A percentile compares a stretch with the other conserved stretches of the same genome.
Conservation (phyloP, 2,329 filamentous ascomycete genomes). For the Talaromyces pinophilus region DNA sequence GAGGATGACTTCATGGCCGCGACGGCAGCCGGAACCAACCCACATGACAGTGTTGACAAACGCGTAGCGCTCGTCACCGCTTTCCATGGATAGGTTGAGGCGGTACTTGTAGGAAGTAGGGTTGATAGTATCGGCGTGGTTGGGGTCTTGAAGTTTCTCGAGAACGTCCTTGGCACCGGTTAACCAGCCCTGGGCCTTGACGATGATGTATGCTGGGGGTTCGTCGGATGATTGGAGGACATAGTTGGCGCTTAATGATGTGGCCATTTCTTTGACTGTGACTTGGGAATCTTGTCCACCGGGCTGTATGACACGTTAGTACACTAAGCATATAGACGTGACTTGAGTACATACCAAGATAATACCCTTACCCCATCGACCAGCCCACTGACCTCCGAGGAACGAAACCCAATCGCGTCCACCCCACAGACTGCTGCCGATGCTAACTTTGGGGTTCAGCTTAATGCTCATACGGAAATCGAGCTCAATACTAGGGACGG, state of each 20-base stretch:
- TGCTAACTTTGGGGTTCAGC: conserved; percentile 52
- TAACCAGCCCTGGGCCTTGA: conserved; percentile 51
- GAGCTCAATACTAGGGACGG: conserved; percentile 51
- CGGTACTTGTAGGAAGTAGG: conserved; percentile 54
- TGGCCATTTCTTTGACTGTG: conserved; percentile 51
- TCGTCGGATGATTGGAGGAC: conserved; percentile 55
- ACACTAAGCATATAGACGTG: background rate
- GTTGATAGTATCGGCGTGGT: conserved; percentile 49
- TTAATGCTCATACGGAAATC: conserved; percentile 58
- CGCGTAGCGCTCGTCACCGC: conserved; percentile 52
- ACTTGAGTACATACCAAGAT: conserved; percentile 42
- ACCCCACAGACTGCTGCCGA: conserved; percentile 52
- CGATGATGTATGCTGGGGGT: conserved; percentile 52
- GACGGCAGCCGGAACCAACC: conserved; percentile 52
- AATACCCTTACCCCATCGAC: conserved; percentile 55
- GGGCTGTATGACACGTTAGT: conserved; percentile 37
- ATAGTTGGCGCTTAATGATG: conserved; percentile 48
- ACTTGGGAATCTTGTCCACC: conserved; percentile 54
- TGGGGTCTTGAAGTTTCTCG: conserved; percentile 50
- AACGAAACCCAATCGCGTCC: conserved; percentile 55
- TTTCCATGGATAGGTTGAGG: conserved; percentile 51
- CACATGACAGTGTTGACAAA: conserved; percentile 55
- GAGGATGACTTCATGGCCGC: conserved; percentile 47
- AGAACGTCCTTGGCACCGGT: conserved; percentile 52
- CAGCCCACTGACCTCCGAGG: conserved; percentile 54